Evolutionary conservation across 2,329 filamentous ascomycete species (phyloP), one percentile per base, ranked within the genome.

Genomic region (Cylindrodendrum hubeiense): DNA sequence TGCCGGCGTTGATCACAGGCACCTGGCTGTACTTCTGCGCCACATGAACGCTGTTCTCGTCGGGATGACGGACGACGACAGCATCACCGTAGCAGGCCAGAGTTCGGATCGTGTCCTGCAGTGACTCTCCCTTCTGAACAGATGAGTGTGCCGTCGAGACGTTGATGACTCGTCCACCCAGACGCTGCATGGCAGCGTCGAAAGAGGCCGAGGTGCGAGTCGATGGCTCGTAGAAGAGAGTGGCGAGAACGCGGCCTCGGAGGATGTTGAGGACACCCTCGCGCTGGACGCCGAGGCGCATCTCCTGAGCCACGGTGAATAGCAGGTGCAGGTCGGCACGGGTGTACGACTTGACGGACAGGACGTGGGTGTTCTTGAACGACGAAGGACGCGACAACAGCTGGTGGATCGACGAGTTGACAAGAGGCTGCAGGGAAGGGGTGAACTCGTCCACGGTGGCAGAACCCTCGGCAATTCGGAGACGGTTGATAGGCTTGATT

Each of bases 191-290:
- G 44, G 96, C 96, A 61, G 95, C 93, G 77, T 99, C 96, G 75
- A 99, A 99, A 4, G 96, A 99, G 39, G 93, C 90, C 13, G 95
- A 98, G 5, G 96, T 99, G 59, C 96, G 89, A 3, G 96, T 99
- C 1, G 95, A 98, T 2, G 96, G 96, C 85, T 99, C 96, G 81
- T 95, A 99, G 87, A 99, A 99, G 84, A 99, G 90, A 2, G 93
- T 96, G 82, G 92, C 94, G 39, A 99, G 87, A 13, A 99, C 89
- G 49, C 93, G 90, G 28, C 95, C 94, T 74, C 92, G 93, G 67
- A 99, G 89, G 61, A 97, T 87, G 75, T 96, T 91, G 54, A 99
- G 86, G 30, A 96, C 92, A 65, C 96, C 96, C 75, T 97, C 92
- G 53, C 95, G 91, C 82, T 98, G 93, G 30, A 98, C 96, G 58